These are phyloP conservation scores for Piloderma croceum DNA, from an alignment of 768 basidiomycete species.

Conservation along the genomic window DNA sequence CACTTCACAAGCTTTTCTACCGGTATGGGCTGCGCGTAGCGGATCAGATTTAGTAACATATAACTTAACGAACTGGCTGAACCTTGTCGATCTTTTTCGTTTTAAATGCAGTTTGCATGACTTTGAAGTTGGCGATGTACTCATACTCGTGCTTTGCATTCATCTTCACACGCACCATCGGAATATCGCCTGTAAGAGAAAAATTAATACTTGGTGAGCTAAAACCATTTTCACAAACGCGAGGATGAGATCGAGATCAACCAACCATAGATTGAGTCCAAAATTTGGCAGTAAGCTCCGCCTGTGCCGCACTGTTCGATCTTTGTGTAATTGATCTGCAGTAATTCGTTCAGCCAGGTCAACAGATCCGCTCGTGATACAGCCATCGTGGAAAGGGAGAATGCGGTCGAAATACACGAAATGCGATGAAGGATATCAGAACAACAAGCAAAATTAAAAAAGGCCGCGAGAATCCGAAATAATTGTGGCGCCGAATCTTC, in stretches of 20 bases:
- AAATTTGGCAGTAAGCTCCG: slow-evolving; percentile 89
- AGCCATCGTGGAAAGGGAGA: slow-evolving; percentile 38
- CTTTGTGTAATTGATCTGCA: slow-evolving; percentile 88
- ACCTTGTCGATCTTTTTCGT: slow-evolving; percentile 92
- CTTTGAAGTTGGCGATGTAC: slow-evolving; percentile 90
- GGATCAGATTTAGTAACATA: slow-evolving; percentile 1
- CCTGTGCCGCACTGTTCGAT: slow-evolving; percentile 89
- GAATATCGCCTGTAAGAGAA: slow-evolving; percentile 64
- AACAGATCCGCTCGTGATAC: slow-evolving; percentile 85
- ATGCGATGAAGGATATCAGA: slow-evolving; percentile 18
- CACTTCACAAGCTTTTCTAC: slow-evolving; percentile 95
- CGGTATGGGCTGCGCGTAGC: slow-evolving; percentile 67
- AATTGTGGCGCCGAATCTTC: slow-evolving; percentile 1
- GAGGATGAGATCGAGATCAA: slow-evolving; percentile 8
- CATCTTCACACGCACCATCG: slow-evolving; percentile 92
- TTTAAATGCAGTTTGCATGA: slow-evolving; percentile 91
- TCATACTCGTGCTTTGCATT: slow-evolving; percentile 95
- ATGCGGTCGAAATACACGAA: slow-evolving; percentile 5
- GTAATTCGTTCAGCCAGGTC: slow-evolving; percentile 90
- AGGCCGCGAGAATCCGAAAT: slow-evolving; percentile 2
- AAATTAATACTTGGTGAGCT: slow-evolving; percentile 10
- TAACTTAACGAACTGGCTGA: slow-evolving; percentile 16
- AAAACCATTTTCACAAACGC: slow-evolving; percentile 17
- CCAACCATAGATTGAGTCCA: slow-evolving; percentile 92
- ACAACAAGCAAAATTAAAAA: slow-evolving; percentile 10